Evolutionary conservation across 225 moss, liverwort and hornwort genomes (phyloP).

Genomic region (Pleurozium schreberi): DNA sequence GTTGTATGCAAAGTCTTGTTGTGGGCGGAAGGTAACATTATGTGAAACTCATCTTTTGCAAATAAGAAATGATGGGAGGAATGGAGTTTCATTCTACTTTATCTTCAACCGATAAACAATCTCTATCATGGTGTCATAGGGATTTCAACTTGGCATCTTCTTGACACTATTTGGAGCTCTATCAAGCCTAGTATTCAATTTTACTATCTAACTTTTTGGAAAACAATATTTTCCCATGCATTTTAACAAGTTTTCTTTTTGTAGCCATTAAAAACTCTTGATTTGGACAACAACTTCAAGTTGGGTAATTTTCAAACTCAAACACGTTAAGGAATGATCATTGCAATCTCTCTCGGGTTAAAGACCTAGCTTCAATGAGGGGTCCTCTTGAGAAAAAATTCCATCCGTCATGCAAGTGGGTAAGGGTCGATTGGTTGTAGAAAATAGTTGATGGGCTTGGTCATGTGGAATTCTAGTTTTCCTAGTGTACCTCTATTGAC

Average conservation of each 20-base stretch:
- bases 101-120: too few species aligned
- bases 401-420: neutral
- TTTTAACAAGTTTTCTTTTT: neutral
- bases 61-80: neutral
- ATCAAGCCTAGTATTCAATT: neutral
- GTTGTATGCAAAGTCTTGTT: neutral
- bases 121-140: neutral
- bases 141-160: neutral
- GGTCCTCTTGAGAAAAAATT: too few species aligned
- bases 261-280: neutral
- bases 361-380: neutral
- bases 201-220: neutral
- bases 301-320: neutral
- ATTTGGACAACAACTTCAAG: too few species aligned
- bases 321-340: neutral
- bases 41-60: neutral
- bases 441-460: neutral
- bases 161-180: neutral
- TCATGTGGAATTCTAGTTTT: neutral
- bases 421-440: neutral
- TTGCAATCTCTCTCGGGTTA: accelerated
- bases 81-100: too few species aligned
- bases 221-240: neutral
- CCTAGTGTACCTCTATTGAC: neutral
- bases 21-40: neutral